phyloP scores from a whole-genome alignment of 441 rosid species.

The Euphorbia celastroides region DNA sequence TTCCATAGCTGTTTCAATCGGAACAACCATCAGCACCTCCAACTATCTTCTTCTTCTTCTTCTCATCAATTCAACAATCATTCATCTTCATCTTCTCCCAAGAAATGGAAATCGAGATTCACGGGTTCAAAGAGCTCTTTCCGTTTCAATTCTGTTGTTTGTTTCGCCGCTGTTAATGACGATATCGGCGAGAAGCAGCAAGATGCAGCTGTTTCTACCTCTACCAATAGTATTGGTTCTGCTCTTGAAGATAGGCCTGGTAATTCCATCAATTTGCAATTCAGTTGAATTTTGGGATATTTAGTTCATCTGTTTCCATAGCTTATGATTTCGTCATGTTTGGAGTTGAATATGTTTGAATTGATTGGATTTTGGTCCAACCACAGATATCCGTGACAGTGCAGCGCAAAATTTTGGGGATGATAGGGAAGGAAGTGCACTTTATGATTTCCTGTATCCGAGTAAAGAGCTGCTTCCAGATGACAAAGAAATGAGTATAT shows the following conservation, averaged over 20 bases:
- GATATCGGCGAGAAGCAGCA: slow-evolving; percentile 37
- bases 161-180: slow-evolving; percentile 57
- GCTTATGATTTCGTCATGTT: neutral
- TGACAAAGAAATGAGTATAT: slow-evolving; percentile 92
- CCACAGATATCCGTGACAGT: slow-evolving; percentile 34
- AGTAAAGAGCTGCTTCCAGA: slow-evolving; percentile 87
- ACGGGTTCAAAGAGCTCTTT: slow-evolving; percentile 25
- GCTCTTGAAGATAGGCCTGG: slow-evolving; percentile 75
- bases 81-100: slow-evolving; percentile 13
- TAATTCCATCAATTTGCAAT: slow-evolving; percentile 13
- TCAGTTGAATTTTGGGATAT: neutral
- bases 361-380: slow-evolving; percentile 13
- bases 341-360: neutral
- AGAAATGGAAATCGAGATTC: slow-evolving; percentile 29
- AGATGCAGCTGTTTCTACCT: slow-evolving; percentile 22
- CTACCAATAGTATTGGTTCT: slow-evolving; percentile 33
- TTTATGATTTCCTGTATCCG: slow-evolving; percentile 82
- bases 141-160: slow-evolving; percentile 23
- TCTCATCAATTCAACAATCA: slow-evolving; percentile 24
- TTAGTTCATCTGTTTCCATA: slow-evolving; percentile 1
- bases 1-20: slow-evolving; percentile 33
- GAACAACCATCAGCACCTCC: slow-evolving; percentile 12
- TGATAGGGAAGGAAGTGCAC: slow-evolving; percentile 35
- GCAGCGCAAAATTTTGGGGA: slow-evolving; percentile 28
- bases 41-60: slow-evolving; percentile 13